Evolutionary conservation across 139 green algal genomes (phyloP).

Genomic region (Pedinophyceae sp.): DNA sequence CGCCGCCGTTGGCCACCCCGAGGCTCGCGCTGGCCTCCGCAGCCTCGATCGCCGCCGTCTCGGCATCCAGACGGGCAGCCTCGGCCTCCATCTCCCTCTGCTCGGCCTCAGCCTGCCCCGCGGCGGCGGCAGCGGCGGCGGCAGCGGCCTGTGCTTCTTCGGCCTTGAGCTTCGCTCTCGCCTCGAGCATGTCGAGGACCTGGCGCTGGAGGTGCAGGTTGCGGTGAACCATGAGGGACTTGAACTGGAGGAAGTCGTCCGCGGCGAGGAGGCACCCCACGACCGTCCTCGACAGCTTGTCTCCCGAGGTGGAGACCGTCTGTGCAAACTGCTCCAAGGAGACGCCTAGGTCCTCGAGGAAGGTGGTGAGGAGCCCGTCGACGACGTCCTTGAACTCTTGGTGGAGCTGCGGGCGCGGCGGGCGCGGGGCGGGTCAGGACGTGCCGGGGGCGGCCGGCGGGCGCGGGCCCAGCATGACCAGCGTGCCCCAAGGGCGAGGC

Average conservation of each 20-base stretch:
- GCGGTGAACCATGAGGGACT: constrained; percentile 44
- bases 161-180: background rate
- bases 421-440: no score
- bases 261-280: constrained; percentile 41
- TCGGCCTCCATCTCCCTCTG: background rate
- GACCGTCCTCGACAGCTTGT: constrained; percentile 24
- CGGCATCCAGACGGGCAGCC: background rate
- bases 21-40: no score
- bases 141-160: background rate
- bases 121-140: background rate
- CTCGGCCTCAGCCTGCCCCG: background rate
- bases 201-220: constrained; percentile 46
- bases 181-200: constrained; percentile 13
- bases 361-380: constrained; percentile 30
- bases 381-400: constrained; percentile 39
- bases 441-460: background rate
- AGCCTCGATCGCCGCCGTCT: background rate
- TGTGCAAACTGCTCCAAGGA: background rate
- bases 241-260: constrained; percentile 53
- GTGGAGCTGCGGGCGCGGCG: constrained; percentile 11
- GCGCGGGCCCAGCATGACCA: background rate
- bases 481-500: background rate
- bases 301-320: constrained; percentile 1
- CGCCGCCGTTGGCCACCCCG: no score
- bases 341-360: constrained; percentile 35